A percentile compares a stretch with the other conserved stretches of the same genome.
These are phyloP conservation scores for Tetragonia tetragonoides DNA, from an alignment of 148 eudicot species.

Conservation along the genomic window DNA sequence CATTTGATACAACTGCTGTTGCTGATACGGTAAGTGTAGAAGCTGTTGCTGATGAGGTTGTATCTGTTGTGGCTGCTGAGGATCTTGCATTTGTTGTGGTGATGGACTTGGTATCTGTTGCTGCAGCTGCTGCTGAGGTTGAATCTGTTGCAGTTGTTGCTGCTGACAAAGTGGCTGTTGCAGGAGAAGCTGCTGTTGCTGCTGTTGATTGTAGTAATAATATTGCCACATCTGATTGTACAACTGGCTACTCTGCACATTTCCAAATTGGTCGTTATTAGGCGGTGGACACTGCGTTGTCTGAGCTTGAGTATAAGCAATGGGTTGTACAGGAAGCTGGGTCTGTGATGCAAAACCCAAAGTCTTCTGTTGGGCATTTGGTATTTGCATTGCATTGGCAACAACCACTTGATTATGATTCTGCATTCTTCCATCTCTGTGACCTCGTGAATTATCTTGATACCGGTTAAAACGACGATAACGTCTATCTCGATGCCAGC, in stretches of 20 bases:
- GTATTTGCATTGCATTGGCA: constrained; percentile 30
- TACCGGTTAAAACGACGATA: constrained; percentile 30
- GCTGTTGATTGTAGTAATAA: constrained; percentile 55
- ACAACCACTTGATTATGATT: constrained; percentile 24
- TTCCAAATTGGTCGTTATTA: constrained; percentile 39
- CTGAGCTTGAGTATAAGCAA: constrained; percentile 37
- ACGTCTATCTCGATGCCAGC: constrained; percentile 26
- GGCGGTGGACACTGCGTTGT: constrained; percentile 36
- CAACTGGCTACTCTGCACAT: constrained; percentile 36
- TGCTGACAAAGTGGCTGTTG: constrained; percentile 45
- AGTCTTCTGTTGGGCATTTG: constrained; percentile 36
- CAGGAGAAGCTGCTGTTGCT: constrained; percentile 40
- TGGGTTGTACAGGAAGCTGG: constrained; percentile 22
- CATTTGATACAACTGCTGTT: constrained; percentile 14
- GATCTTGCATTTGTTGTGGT: constrained; percentile 30
- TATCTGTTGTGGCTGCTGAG: constrained; percentile 25
- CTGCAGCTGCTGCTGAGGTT: constrained; percentile 26
- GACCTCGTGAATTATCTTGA: constrained; percentile 33
- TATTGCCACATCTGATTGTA: constrained; percentile 59
- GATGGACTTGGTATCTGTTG: constrained; percentile 26
- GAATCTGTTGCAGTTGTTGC: constrained; percentile 21
- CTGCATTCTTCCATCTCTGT: constrained; percentile 30
- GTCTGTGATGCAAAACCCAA: constrained; percentile 26
- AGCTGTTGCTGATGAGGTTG: constrained; percentile 25
- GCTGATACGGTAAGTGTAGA: constrained; percentile 19